These are phyloP conservation scores for Aspergillus conjunctus DNA, from an alignment of 495 filamentous ascomycete genomes.

Conservation along the genomic window DNA sequence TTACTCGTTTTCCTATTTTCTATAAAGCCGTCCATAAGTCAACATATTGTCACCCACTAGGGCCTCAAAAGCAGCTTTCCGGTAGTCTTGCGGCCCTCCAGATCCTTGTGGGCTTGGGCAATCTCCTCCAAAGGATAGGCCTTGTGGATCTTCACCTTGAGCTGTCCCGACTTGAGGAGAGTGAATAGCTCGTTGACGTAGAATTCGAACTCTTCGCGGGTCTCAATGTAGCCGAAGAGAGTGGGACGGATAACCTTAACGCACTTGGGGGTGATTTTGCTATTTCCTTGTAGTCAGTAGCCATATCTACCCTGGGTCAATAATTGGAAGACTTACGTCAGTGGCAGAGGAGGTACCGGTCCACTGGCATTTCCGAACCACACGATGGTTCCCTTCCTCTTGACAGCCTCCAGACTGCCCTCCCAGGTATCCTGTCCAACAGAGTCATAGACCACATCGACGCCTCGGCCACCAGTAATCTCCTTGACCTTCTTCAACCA, in stretches of 20 bases:
- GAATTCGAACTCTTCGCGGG: conserved; percentile 71
- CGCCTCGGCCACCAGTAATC: conserved; percentile 70
- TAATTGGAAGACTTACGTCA: conserved; percentile 49
- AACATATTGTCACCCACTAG: conserved; percentile 18
- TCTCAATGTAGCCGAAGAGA: conserved; percentile 73
- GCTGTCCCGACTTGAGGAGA: conserved; percentile 64
- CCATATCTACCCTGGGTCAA: neutral
- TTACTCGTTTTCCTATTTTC: neutral
- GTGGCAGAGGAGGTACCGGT: conserved; percentile 71
- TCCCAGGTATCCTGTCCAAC: conserved; percentile 91
- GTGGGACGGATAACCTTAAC: conserved; percentile 74
- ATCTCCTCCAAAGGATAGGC: conserved; percentile 80
- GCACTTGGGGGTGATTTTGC: conserved; percentile 73
- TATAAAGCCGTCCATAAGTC: conserved; percentile 2
- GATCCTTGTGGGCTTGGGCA: conserved; percentile 72
- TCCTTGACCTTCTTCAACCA: conserved; percentile 67
- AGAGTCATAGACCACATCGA: conserved; percentile 82
- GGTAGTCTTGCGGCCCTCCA: conserved; percentile 80
- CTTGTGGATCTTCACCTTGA: conserved; percentile 78
- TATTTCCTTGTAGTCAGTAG: conserved; percentile 19
- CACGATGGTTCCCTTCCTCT: conserved; percentile 79
- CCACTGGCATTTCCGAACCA: conserved; percentile 91
- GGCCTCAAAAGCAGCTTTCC: conserved; percentile 64
- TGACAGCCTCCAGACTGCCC: conserved; percentile 72
- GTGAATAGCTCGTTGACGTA: conserved; percentile 76